Base-by-base conservation (phyloP, 306 rosid species). In the Cicer pinnatifidum region DNA sequence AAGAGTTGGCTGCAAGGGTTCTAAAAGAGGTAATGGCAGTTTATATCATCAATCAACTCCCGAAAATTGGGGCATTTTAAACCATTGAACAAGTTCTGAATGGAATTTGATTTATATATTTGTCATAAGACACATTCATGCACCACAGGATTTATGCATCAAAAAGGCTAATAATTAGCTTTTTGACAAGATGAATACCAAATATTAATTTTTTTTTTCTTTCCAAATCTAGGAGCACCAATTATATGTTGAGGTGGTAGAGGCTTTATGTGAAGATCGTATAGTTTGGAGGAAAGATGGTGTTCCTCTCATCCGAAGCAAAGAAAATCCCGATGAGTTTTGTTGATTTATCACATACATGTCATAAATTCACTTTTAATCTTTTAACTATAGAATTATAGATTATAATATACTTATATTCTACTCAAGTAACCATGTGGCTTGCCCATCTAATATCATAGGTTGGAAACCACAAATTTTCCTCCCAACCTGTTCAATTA, bases 231-330 rank as follows among this genome's bases (percentile, higher is more conserved):
- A 92, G 97, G 98, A 93, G 86, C 97, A 93, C 72, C 64, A 62
- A 9, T 75, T 89, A 35, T 91, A 89, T 52, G 96, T 84, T 45
- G 93, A 89, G 78, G 94, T 85, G n/a, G 87, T 81, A 9, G 75
- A 86, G 63, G 93, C 98, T 39, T 41, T 91, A 65, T 93, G 97
- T 0, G 98, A 91, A 82, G 97, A 89, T 13, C 92, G 92, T 41
- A 39, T 93, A 10, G 59, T 83, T 59, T 93, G 97, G 98, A 84
- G 97, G 84, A 79, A 84, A 65, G 98, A 93, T 46, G 96, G 96
- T 10, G 97, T 93, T 78, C 98, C 98, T 72, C 88, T 93, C 72
- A 86, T 93, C 80, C 89, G 48, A 53, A 78, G 92, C 86, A 89
- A 82, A 82, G 96, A 86, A 70, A 89, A 93, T 57, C 96, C 94